Conservation (phyloP, 2,329 filamentous ascomycete genomes). For the Cordyceps cicadae region DNA sequence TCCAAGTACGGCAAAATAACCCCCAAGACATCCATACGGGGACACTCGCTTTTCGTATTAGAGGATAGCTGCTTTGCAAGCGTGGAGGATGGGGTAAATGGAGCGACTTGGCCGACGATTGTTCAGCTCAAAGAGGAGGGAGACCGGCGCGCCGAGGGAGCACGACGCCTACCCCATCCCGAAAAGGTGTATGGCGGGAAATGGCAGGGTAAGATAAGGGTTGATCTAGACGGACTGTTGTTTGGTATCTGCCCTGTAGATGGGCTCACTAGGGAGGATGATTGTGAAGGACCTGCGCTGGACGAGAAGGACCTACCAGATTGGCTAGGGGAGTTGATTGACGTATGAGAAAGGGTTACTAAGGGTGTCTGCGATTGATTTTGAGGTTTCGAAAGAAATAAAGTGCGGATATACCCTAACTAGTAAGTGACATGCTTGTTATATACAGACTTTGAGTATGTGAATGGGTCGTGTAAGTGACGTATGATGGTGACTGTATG, state of each 20-base stretch:
- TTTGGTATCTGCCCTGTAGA: constrained; percentile 4
- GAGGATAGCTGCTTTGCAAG: not conserved
- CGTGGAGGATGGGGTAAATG: not conserved
- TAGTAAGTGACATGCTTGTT: not conserved
- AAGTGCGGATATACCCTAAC: not conserved
- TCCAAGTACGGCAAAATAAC: not conserved
- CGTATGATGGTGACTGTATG: not conserved
- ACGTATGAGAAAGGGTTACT: not conserved
- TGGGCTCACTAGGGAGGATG: not conserved
- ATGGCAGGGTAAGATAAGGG: not conserved
- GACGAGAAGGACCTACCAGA: not conserved
- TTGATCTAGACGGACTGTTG: not conserved
- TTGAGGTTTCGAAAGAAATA: constrained; percentile 1
- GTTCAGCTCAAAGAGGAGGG: constrained; percentile 6
- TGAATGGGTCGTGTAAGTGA: constrained; percentile 5
- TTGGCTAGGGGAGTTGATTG: constrained; percentile 4
- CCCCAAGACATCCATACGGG: not conserved
- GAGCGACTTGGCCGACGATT: constrained; percentile 5
- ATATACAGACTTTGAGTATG: not conserved
- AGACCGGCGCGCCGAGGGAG: constrained; percentile 1
- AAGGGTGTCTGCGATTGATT: no score
- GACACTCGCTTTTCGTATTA: not conserved
- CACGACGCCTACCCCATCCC: not conserved
- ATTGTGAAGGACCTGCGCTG: not conserved
- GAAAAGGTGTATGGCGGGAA: not conserved